Evolutionary conservation across 2,329 filamentous ascomycete genomes (phyloP), one percentile per base, ranked within the genome.

Genomic region (Beauveria caledonica): DNA sequence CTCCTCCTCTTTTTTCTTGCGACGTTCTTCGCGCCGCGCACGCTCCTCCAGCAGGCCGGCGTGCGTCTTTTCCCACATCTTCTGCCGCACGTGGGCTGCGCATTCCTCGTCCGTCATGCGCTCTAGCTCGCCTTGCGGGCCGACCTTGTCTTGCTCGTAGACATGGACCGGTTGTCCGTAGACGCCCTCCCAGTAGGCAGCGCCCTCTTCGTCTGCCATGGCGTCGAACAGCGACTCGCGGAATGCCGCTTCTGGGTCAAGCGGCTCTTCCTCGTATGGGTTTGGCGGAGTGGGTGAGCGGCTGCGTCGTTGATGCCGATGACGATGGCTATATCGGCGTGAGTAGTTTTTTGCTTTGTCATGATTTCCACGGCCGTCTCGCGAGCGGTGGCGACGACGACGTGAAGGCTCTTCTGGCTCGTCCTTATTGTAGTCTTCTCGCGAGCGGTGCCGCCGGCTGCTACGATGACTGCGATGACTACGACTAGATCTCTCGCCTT

Each of bases 41-140:
- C 87, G 82, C 72, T 94, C 91, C 67, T 94, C 89, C 0, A 93
- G 72, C 57, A 95, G 76, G 23, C 93, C 89, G 65, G 93, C 87
- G 69, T 96, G 86, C 58, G 89, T 95, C 76, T 90, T 92, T 78
- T 97, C 92, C 88, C 92, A 99, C 94, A 99, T 97, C 74, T 86
- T 87, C 57, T 82, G 82, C 19, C 93, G 85, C 44, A 99, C 93
- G 71, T 92, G 88, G 2, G 86, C 79, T 0, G 90, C 89, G 71
- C 97, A 99, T 72, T 97, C 89, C 29, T 97, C 92, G 66, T 97
- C 94, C 9, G 80, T 86, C 93, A 97, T 97, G 64, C 80, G 81
- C 73, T 96, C 91, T 13, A 96, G 78, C 68, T 86, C 73, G 63
- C 82, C 82, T 68, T 64, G 73, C 66, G 76, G 73, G 62, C 75